Evolutionary conservation across 345 rosid species (phyloP), one percentile per base, ranked within the genome.

Genomic region (Rhodomyrtus tomentosa): DNA sequence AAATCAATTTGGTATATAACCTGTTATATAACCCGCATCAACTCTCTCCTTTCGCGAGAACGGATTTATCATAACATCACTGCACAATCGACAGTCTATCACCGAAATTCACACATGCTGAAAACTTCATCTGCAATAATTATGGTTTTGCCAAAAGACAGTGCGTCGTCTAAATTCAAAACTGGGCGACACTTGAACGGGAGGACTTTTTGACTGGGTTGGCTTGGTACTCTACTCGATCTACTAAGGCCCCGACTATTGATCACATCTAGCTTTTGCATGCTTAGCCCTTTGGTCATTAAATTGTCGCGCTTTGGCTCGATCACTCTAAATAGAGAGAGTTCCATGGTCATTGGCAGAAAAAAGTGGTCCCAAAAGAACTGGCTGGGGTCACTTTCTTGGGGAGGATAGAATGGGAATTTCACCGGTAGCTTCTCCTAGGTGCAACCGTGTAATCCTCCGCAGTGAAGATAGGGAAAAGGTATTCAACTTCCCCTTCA

Each of bases 151-250:
- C 5, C 42, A 2, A 40, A 40, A 40, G 42, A 6, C 5, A 0
- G 42, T 40, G 42, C 42, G 42, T n/a, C 42, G 42, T 6, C 42
- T 6, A 40, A 4, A 6, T 40, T 40, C 42, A 40, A 40, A 40
- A 40, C 4, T 6, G 42, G 42, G 42, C 42, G 5, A 4, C 68
- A 53, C 24, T 53, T 53, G 55, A 53, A 20, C 0, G 2, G 24
- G 55, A n/a, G n/a, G 24, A 7, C 24, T 8, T 54, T 22, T 54
- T 22, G n/a, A 22, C n/a, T 54, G 22, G 58, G 5, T 53, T 5
- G 4, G 3, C 16, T 11, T 3, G 1, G 18, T n/a, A 12, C 68
- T n/a, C 7, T 0, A 5, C 36, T 58, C 6, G 7, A 6, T n/a
- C 62, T 56, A 12, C 62, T 27, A 0, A 55, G 59, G 29, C 29